A percentile compares a stretch with the other conserved stretches of the same genome.
Conservation (phyloP, 179 eudicot genomes). For the Patellifolia procumbens region DNA sequence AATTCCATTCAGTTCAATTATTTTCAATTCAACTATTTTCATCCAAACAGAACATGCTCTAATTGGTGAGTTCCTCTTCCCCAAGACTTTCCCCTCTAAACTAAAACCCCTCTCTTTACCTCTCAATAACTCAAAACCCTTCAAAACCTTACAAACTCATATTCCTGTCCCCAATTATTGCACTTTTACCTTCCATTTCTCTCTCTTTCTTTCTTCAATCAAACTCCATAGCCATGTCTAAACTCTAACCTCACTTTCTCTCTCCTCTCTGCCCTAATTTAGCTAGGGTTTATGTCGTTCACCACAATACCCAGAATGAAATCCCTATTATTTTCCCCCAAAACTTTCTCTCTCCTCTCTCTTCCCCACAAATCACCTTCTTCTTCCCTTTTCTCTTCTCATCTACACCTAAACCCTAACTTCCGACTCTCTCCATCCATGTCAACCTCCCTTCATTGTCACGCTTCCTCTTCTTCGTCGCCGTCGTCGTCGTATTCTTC, state of each 20-base stretch:
- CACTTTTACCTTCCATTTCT: constrained; percentile 34
- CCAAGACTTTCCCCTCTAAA: no score
- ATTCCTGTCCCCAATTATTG: no score
- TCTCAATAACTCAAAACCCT: no score
- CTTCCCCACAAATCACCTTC: neutral
- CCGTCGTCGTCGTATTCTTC: neutral
- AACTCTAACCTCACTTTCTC: constrained; percentile 2
- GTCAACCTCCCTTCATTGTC: neutral
- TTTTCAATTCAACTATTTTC: no score
- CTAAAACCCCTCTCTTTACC: no score
- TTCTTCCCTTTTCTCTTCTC: neutral
- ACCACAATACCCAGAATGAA: neutral
- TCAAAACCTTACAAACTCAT: no score
- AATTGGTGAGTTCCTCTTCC: no score
- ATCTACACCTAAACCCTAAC: neutral
- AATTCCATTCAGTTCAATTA: no score
- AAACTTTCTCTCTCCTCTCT: constrained; percentile 11
- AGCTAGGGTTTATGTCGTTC: neutral
- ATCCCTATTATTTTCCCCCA: constrained; percentile 7
- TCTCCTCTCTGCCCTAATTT: neutral
- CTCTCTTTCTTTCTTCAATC: constrained; percentile 18
- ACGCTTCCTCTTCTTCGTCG: constrained; percentile 10
- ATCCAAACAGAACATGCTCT: no score
- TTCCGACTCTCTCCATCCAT: neutral
- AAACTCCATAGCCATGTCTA: constrained; percentile 12